Base-by-base conservation (phyloP, 345 rosid species). In the Ceriops zippeliana region DNA sequence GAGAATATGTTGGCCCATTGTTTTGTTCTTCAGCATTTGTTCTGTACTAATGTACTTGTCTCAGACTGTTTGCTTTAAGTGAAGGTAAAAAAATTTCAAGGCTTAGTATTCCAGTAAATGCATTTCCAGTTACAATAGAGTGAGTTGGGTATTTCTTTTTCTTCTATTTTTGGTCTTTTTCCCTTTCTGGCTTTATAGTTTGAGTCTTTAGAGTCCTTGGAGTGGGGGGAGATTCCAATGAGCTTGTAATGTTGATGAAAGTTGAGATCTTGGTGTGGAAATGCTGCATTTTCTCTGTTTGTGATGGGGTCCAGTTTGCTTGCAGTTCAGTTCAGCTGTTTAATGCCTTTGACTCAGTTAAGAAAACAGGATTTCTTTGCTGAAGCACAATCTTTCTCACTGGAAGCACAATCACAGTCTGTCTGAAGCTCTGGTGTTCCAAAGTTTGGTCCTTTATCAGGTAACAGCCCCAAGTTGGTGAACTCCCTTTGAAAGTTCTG, bases 241-340 rank as follows among this genome's bases (percentile, higher is more conserved):
- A 74, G 75, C 79, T 78, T 66, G 22, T 85, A 83, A 82, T 86
- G 82, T 75, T 74, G 7, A 76, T 72, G 73, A 78, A 67, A 61
- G 79, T 65, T 73, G 82, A 81, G 81, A 70, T 74, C 71, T 77
- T 76, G 76, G 76, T 68, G 58, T 76, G 73, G 73, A 79, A 77
- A 71, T 76, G 82, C 61, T 76, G 66, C 65, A 67, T 72, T 75
- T 70, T 38, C 52, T 19, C 56, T 58, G 9, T 49, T 67, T 84
- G 76, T 82, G 80, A 69, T 62, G 81, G 78, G 83, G 47, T 79
- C 78, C 83, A 64, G 31, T 67, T 67, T 72, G 35, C 26, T 52
- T 46, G 51, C 80, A 52, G 70, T 76, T 80, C 71, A 46, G 81
- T 70, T 70, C 70, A 8, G 63, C 68, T 70, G 69, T 80, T 85